phyloP scores from a whole-genome alignment of 768 basidiomycete species.

The Amanita pseudoporphyria region DNA sequence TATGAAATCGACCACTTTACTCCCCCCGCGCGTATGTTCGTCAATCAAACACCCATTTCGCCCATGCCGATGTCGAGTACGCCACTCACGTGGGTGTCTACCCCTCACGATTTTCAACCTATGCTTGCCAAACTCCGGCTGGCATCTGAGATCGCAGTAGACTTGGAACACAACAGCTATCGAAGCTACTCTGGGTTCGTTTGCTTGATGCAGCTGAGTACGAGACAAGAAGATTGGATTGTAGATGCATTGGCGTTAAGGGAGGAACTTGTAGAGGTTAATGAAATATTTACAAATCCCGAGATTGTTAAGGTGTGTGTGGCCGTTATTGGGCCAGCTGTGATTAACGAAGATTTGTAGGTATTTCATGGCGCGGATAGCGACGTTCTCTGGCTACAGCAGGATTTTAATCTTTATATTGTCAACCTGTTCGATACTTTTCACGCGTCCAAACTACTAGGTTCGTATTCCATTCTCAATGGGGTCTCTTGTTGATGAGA shows the following conservation, averaged over 20 bases:
- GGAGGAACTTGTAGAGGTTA: slow-evolving; percentile 63
- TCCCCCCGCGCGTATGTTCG: slow-evolving; percentile 46
- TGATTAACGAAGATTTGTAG: slow-evolving; percentile 24
- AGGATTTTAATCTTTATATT: slow-evolving; percentile 88
- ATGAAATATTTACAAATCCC: slow-evolving; percentile 82
- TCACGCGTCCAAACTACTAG: slow-evolving; percentile 83
- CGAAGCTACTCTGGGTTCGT: slow-evolving; percentile 81
- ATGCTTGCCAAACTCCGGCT: slow-evolving; percentile 63
- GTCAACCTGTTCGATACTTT: slow-evolving; percentile 98
- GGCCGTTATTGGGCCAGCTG: not conserved
- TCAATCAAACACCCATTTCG: slow-evolving; percentile 48
- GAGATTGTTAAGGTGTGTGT: slow-evolving; percentile 67
- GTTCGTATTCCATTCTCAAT: slow-evolving; percentile 23
- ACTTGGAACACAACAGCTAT: slow-evolving; percentile 90
- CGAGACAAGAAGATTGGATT: slow-evolving; percentile 76
- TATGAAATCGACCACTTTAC: slow-evolving; percentile 72
- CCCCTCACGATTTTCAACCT: slow-evolving; percentile 37
- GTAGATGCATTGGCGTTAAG: slow-evolving; percentile 74
- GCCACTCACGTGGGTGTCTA: slow-evolving; percentile 69
- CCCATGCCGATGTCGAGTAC: slow-evolving; percentile 46
- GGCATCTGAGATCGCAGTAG: slow-evolving; percentile 79
- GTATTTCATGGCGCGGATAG: slow-evolving; percentile 93
- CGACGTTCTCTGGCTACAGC: slow-evolving; percentile 94
- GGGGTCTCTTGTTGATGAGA: not conserved
- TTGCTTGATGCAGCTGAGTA: slow-evolving; percentile 90